Percentiles rank a stretch among this genome's conserved stretches.
These are phyloP conservation scores for Phytophthora macrochlamydospora DNA, from an alignment of 352 stramenopile genomes.

Conservation along the genomic window DNA sequence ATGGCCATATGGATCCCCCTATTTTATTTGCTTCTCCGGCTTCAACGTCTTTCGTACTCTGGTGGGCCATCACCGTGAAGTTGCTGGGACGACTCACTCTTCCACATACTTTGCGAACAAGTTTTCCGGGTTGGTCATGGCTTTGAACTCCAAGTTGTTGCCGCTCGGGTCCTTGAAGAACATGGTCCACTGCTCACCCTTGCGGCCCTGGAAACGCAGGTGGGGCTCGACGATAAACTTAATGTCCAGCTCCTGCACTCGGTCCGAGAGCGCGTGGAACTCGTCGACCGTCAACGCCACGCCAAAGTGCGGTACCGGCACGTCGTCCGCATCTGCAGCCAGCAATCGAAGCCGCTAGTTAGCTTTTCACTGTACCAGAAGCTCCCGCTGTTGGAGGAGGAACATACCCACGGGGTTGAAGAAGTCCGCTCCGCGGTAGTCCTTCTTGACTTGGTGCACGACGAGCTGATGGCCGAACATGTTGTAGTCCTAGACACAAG, in stretches of 20 bases:
- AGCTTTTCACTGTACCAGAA: no score
- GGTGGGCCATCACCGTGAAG: neutral
- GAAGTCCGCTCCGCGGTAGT: slow-evolving; percentile 94
- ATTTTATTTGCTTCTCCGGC: slow-evolving; percentile 22
- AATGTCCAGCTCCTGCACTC: slow-evolving; percentile 77
- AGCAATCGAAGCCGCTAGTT: no score
- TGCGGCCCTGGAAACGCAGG: slow-evolving; percentile 92
- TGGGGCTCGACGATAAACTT: slow-evolving; percentile 97
- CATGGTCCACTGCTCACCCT: slow-evolving; percentile 99
- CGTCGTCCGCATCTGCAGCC: slow-evolving; percentile 92
- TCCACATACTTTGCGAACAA: slow-evolving; percentile 98
- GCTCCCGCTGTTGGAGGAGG: neutral
- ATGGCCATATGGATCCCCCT: slow-evolving; percentile 21
- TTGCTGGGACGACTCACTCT: slow-evolving; percentile 36
- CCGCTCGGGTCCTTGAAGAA: slow-evolving; percentile 98
- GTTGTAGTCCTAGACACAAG: slow-evolving; percentile 79
- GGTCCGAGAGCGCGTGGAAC: slow-evolving; percentile 91
- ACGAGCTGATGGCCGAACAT: slow-evolving; percentile 90
- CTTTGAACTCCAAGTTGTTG: slow-evolving; percentile 99
- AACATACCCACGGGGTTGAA: slow-evolving; percentile 94
- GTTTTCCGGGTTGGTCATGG: slow-evolving; percentile 97
- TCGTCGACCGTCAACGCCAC: slow-evolving; percentile 92
- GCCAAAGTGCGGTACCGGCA: slow-evolving; percentile 97
- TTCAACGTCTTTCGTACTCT: slow-evolving; percentile 2
- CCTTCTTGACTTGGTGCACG: slow-evolving; percentile 90